These are phyloP conservation scores for Phytopythium oedochilum DNA, from an alignment of 352 stramenopile genomes.

Conservation along the genomic window DNA sequence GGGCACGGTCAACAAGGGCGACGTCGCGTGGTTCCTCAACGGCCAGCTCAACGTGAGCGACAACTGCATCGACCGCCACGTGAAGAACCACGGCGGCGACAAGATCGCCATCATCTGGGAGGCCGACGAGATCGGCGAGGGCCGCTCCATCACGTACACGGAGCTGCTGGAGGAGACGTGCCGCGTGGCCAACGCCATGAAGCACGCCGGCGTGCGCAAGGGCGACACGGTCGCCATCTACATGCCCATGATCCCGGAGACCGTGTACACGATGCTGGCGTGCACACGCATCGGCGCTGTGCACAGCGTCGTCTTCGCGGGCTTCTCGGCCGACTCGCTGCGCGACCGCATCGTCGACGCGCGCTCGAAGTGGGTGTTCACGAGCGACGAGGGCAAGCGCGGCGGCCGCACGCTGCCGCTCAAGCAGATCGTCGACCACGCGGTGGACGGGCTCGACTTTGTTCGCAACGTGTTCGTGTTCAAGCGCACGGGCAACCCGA, in stretches of 20 bases:
- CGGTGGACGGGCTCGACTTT: slow-evolving; percentile 80
- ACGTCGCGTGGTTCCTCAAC: slow-evolving; percentile 95
- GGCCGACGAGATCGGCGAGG: slow-evolving; percentile 92
- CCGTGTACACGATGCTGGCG: slow-evolving; percentile 95
- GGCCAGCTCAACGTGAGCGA: slow-evolving; percentile 93
- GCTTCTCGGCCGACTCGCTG: slow-evolving; percentile 91
- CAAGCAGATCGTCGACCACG: slow-evolving; percentile 94
- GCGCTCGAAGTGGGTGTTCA: slow-evolving; percentile 86
- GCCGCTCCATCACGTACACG: slow-evolving; percentile 49
- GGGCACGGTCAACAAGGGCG: slow-evolving; percentile 86
- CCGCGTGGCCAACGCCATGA: slow-evolving; percentile 96
- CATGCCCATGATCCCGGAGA: slow-evolving; percentile 98
- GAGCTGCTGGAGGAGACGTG: slow-evolving; percentile 58
- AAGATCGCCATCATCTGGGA: slow-evolving; percentile 95
- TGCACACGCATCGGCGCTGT: slow-evolving; percentile 96
- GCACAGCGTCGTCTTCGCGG: slow-evolving; percentile 97
- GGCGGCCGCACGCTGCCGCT: slow-evolving; percentile 89
- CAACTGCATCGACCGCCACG: slow-evolving; percentile 96
- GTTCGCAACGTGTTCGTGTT: slow-evolving; percentile 95
- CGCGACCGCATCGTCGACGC: slow-evolving; percentile 92
- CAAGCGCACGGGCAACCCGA: slow-evolving; percentile 69
- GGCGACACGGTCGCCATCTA: slow-evolving; percentile 97
- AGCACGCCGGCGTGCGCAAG: slow-evolving; percentile 81
- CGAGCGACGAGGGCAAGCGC: slow-evolving; percentile 89
- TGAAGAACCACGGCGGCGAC: slow-evolving; percentile 38